Percentiles rank a stretch among this genome's conserved stretches.
Evolutionary conservation across 106 monocot species (phyloP).

Genomic region (Apostasia shenzhenica): DNA sequence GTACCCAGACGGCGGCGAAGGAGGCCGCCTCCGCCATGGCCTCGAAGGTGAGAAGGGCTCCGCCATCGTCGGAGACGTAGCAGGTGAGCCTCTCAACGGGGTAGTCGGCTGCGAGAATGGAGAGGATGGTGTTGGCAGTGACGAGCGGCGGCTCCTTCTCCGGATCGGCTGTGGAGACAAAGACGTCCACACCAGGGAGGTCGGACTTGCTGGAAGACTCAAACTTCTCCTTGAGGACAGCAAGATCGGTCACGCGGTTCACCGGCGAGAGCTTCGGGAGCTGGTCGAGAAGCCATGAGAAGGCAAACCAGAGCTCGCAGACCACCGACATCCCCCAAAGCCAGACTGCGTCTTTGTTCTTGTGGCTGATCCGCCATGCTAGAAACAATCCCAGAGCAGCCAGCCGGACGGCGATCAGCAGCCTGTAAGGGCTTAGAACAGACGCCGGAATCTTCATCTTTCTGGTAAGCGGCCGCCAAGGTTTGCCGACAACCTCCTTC

Average conservation of each 20-base stretch:
- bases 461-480: slow-evolving; percentile 57
- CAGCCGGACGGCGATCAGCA: slow-evolving; percentile 48
- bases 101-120: slow-evolving; percentile 70
- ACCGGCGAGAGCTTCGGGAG: slow-evolving; percentile 87
- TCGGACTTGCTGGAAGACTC: slow-evolving; percentile 62
- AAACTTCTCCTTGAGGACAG: slow-evolving; percentile 65
- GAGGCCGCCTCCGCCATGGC: slow-evolving; percentile 86
- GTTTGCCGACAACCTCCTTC: slow-evolving; percentile 21
- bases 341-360: slow-evolving; percentile 70
- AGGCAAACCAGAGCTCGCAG: slow-evolving; percentile 74
- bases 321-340: slow-evolving; percentile 79
- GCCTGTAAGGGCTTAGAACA: slow-evolving; percentile 64
- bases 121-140: slow-evolving; percentile 73
- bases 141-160: slow-evolving; percentile 73
- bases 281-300: slow-evolving; percentile 65
- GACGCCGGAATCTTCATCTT: slow-evolving; percentile 51
- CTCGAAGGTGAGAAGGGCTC: slow-evolving; percentile 71
- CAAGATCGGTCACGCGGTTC: slow-evolving; percentile 63
- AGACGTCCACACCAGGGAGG: slow-evolving; percentile 69
- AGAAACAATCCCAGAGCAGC: slow-evolving; percentile 52
- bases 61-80: slow-evolving; percentile 78
- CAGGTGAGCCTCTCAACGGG: slow-evolving; percentile 70
- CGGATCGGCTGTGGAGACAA: slow-evolving; percentile 78
- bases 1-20: slow-evolving; percentile 65
- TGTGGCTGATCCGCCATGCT: slow-evolving; percentile 48